Conservation (phyloP, 108 stramenopile genomes). For the Nitzschia sp. region DNA sequence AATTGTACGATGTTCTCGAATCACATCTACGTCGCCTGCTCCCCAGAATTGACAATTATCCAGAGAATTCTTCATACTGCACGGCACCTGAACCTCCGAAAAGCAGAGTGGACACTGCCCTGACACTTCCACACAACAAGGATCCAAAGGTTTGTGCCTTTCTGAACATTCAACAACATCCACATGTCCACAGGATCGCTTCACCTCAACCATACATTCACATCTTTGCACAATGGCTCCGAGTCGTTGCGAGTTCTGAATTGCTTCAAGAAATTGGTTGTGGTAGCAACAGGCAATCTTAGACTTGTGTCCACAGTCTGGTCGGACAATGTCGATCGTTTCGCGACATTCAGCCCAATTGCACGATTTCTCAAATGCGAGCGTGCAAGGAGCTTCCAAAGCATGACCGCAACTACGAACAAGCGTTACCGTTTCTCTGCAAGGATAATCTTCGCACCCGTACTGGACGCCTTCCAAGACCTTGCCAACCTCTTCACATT, state of each 20-base stretch:
- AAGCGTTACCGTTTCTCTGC: slow-evolving; percentile 25
- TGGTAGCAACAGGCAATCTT: background rate
- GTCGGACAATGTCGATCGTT: background rate
- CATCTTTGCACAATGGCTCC: background rate
- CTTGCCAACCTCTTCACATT: slow-evolving; percentile 27
- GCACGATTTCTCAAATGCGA: background rate
- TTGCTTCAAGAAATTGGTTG: background rate
- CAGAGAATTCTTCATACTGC: background rate
- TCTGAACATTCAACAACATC: slow-evolving; percentile 1
- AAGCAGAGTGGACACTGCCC: background rate
- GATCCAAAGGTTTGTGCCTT: background rate
- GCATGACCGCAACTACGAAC: slow-evolving; percentile 36
- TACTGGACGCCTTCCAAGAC: slow-evolving; percentile 34
- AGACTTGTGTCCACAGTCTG: slow-evolving; percentile 1
- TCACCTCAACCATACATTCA: background rate
- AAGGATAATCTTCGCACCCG: slow-evolving; percentile 30
- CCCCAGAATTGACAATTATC: slow-evolving; percentile 2
- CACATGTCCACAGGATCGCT: background rate
- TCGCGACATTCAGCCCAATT: background rate
- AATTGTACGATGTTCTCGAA: background rate
- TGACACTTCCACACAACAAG: background rate
- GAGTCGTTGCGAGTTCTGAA: background rate
- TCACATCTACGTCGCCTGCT: background rate
- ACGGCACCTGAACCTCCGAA: slow-evolving; percentile 23
- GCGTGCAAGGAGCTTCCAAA: background rate